Conservation (phyloP, 192 early-diverging fungal species). For the Coemansia sp. region DNA sequence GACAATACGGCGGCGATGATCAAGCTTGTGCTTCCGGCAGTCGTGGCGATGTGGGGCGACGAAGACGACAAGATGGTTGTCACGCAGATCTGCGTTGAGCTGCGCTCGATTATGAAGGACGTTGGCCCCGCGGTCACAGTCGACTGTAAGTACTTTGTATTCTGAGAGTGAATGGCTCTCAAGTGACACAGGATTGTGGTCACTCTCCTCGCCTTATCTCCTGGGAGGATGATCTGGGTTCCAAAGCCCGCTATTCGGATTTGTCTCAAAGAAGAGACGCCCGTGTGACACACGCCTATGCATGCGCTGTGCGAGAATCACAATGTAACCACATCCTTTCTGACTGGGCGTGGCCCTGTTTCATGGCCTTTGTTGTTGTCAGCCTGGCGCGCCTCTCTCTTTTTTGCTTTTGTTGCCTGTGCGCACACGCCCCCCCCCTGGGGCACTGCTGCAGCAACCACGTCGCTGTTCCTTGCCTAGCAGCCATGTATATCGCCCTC, state of each 20-base stretch:
- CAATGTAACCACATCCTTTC: background rate
- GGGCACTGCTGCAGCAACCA: background rate
- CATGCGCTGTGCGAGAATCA: background rate
- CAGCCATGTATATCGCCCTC: background rate
- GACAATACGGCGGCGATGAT: constrained; percentile 73
- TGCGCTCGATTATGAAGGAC: constrained; percentile 66
- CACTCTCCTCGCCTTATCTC: background rate
- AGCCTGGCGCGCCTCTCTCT: background rate
- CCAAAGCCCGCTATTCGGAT: background rate
- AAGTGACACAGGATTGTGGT: background rate
- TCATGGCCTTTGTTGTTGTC: background rate
- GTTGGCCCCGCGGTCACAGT: constrained; percentile 67
- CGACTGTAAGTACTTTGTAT: constrained; percentile 40
- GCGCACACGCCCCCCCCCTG: background rate
- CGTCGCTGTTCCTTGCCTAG: background rate
- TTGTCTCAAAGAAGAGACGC: background rate
- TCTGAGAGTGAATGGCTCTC: background rate
- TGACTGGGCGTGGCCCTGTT: background rate
- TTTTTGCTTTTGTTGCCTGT: background rate
- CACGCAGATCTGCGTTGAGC: constrained; percentile 73
- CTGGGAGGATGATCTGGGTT: background rate
- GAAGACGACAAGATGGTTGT: constrained; percentile 85
- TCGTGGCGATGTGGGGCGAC: constrained; percentile 71
- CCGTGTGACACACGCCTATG: constrained; percentile 1
- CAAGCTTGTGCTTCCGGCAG: constrained; percentile 65